phyloP scores from a whole-genome alignment of 768 basidiomycete species.

The Lanmaoa rubissima region DNA sequence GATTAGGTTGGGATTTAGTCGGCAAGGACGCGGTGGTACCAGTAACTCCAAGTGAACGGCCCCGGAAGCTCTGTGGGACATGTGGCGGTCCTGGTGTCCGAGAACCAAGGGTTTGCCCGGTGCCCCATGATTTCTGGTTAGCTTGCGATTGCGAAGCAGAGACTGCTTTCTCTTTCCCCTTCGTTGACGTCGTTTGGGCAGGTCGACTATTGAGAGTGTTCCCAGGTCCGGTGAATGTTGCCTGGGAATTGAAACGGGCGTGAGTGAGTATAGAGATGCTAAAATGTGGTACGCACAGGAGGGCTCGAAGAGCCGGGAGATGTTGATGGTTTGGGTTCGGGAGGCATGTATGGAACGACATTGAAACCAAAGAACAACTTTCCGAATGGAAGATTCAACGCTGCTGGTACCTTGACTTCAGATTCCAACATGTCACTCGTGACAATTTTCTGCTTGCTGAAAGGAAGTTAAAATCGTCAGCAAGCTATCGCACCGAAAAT shows the following conservation, averaged over 20 bases:
- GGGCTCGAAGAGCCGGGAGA: slow-evolving; percentile 30
- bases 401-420: slow-evolving; percentile 80
- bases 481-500: neutral
- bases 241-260: slow-evolving; percentile 20
- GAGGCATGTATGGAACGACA: slow-evolving; percentile 63
- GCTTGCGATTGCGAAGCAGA: slow-evolving; percentile 32
- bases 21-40: slow-evolving; percentile 47
- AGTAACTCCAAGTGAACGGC: slow-evolving; percentile 50
- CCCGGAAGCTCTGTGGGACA: slow-evolving; percentile 33
- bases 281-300: slow-evolving; percentile 24
- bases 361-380: slow-evolving; percentile 97
- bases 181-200: slow-evolving; percentile 35
- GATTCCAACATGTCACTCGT: slow-evolving; percentile 76
- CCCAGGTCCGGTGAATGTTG: slow-evolving; percentile 64
- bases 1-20: slow-evolving; percentile 37
- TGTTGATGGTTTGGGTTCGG: slow-evolving; percentile 31
- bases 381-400: slow-evolving; percentile 87
- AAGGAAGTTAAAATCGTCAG: slow-evolving; percentile 12
- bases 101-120: slow-evolving; percentile 52
- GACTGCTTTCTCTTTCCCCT: slow-evolving; percentile 54
- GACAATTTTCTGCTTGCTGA: slow-evolving; percentile 78
- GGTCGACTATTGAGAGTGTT: slow-evolving; percentile 61
- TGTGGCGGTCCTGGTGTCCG: slow-evolving; percentile 18
- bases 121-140: slow-evolving; percentile 38
- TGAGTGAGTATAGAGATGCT: neutral